Base-by-base conservation (phyloP, 208 protist species). In the Leishmania amazonensis region DNA sequence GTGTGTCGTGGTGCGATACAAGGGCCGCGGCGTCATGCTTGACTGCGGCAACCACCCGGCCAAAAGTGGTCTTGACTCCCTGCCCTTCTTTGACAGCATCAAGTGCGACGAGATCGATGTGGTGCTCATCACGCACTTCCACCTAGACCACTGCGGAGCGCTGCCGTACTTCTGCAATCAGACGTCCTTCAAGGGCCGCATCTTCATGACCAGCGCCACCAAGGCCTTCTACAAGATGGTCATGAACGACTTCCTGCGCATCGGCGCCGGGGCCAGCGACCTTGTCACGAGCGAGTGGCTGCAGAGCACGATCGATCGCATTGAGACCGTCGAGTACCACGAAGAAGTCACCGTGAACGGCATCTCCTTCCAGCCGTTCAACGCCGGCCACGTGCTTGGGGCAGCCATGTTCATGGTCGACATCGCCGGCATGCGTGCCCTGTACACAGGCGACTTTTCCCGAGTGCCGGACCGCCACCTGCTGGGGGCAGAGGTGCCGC, bases 401-500 rank as follows among this genome's bases (percentile, higher is more conserved):
- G 99, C 99, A 8, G 98, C 98, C 57, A 99, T 99, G 98, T 99
- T 99, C 87, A 96, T 99, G 84, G 91, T 99, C 57, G 98, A 99
- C 79, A 99, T 99, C 83, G 99, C 96, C 0, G 99, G 99, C 40
- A 97, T 99, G 83, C 91, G 91, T 35, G 93, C 98, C 28, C 91
- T 99, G 21, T 99, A 99, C 93, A 99, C 99, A 7, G 99, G 99
- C 42, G 99, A 99, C 83, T 99, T 99, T 86, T 99, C 98, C 21
- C 90, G 98, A 62, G 91, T 99, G 24, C 95, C 99, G 47, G 99
- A 99, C 88, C 92, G 99, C 70, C 99, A 99, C 87, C 90, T 99
- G 58, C 96, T 99, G 78, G 98, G 98, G 6, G 99, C 99, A 7
- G 99, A 99, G 85, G 94, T 97, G 17, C 97, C 97, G 40, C 88